phyloP scores from a whole-genome alignment of 2,329 filamentous ascomycete species.

The Colletotrichum scovillei region DNA sequence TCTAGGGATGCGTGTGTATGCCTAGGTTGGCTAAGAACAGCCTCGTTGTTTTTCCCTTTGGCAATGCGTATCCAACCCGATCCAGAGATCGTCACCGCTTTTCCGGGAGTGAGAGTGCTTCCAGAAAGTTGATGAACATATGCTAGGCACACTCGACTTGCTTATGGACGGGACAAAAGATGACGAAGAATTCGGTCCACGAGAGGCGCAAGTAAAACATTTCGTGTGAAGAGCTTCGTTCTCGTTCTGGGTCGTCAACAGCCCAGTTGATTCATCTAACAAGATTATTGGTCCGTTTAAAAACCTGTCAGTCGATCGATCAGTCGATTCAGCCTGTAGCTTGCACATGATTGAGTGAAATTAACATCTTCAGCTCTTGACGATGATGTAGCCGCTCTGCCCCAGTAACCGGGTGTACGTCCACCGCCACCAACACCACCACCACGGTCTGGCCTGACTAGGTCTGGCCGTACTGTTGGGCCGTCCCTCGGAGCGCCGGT shows the following conservation, averaged over 20 bases:
- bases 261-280: not conserved
- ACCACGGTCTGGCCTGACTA: constrained; percentile 22
- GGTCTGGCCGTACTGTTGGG: constrained; percentile 10
- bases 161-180: constrained; percentile 3
- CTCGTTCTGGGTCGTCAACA: not conserved
- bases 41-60: constrained; percentile 4
- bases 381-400: constrained; percentile 26
- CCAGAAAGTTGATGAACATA: not conserved
- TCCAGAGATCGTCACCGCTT: constrained; percentile 16
- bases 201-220: not conserved
- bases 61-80: not conserved
- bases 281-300: constrained; percentile 9
- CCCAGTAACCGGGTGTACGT: constrained; percentile 33
- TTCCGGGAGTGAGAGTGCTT: not conserved
- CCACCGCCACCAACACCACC: constrained; percentile 19
- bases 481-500: not conserved
- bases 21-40: not conserved
- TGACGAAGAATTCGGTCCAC: not conserved
- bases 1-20: not conserved
- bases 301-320: not conserved
- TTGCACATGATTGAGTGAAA: constrained; percentile 18
- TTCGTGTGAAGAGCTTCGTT: constrained; percentile 9
- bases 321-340: constrained; percentile 9
- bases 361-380: constrained; percentile 22
- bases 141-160: not conserved